Conservation (phyloP, 805 yeast genomes). For the Kazachstania kunashirensis region DNA sequence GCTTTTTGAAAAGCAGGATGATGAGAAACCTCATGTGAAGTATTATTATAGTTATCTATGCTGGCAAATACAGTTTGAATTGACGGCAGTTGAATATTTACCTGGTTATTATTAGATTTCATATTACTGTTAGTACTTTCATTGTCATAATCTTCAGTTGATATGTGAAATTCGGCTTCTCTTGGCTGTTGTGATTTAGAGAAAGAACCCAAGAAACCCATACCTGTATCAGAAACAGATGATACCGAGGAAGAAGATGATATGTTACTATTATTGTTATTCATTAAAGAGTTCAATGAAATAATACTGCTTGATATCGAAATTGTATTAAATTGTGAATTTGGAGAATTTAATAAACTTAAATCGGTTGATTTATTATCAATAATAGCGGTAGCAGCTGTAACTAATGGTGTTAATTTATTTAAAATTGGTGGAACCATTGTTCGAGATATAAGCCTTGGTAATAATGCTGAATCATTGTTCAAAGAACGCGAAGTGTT, state of each 20-base stretch:
- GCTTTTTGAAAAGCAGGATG: too few species aligned
- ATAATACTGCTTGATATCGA: conserved; percentile 14
- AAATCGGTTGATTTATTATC: background rate
- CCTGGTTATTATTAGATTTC: background rate
- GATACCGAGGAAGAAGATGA: background rate
- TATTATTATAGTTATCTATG: conserved; percentile 9
- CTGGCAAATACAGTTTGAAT: conserved; percentile 14
- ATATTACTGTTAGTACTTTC: conserved; percentile 4
- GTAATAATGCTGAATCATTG: background rate
- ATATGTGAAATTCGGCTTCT: conserved; percentile 8
- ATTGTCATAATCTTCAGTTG: conserved; percentile 8
- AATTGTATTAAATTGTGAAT: conserved; percentile 8
- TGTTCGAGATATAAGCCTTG: background rate
- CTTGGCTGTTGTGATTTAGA: background rate
- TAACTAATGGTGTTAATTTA: background rate
- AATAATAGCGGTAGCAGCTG: background rate
- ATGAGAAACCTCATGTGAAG: too few species aligned
- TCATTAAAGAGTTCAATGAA: conserved; percentile 11
- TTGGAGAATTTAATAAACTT: conserved; percentile 5
- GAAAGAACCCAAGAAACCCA: background rate
- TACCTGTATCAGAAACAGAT: conserved; percentile 1
- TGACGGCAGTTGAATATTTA: conserved; percentile 17
- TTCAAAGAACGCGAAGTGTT: background rate
- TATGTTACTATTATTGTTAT: background rate
- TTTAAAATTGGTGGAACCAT: background rate